Base-by-base conservation (phyloP, 805 yeast genomes). In the Grigorovia humatica region DNA sequence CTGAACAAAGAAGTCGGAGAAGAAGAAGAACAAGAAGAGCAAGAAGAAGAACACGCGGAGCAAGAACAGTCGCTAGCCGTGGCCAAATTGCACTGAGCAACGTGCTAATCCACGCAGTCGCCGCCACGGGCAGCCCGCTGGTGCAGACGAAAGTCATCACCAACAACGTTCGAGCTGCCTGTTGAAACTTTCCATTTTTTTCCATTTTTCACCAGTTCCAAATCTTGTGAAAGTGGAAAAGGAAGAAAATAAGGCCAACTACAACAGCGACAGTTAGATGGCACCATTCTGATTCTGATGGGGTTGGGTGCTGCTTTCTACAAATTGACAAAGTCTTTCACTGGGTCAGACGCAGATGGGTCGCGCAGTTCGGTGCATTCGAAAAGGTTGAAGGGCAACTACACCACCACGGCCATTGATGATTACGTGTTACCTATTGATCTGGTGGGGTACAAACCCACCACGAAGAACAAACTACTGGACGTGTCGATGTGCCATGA, bases 401-500 rank as follows among this genome's bases (percentile, higher is more conserved):
- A 32, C 19, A 32, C 43, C 1, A 35, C 30, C 7, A 19, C 38
- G 12, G 38, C 38, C 8, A 40, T 41, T 11, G 64, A 59, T 12
- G 62, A 62, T 23, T 82, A 83, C 3, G 66, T 84, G 46, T 74
- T 83, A 1, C 80, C 83, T 0, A 62, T 88, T 11, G 64, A 59
- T 18, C 70, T 90, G 17, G 53, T 51, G 0, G 96, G 96, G 1
- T 87, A 86, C 63, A 69, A 72, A 29, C 59, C 71, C 0, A 63
- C 73, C 2, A 86, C 95, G 0, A 77, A 73, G 53, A 80, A 79
- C 54, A 72, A 75, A 55, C 68, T 91, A 9, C 61, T 91, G 51
- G 71, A 74, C n/a, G 48, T 58, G 0, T 85, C 79, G 48, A 69
- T 91, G 60, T 93, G 93, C 0, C 85, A 78, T 52, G 88, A 88